A percentile compares a stretch with the other conserved stretches of the same genome.
These are phyloP conservation scores for Inosperma sp. DNA, from an alignment of 768 basidiomycete genomes.

Conservation along the genomic window DNA sequence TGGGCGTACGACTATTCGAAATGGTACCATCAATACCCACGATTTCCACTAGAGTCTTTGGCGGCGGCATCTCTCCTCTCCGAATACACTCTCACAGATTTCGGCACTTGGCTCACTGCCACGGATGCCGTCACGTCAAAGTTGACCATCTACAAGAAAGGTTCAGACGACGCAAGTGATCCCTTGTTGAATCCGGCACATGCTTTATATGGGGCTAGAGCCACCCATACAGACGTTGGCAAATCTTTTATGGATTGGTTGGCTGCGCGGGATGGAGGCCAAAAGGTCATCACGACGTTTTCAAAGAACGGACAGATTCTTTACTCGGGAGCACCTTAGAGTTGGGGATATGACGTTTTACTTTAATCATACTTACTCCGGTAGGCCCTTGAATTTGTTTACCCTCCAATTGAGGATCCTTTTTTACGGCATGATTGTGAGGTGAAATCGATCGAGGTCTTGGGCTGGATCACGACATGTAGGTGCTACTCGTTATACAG, in stretches of 20 bases:
- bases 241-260: slow-evolving; percentile 45
- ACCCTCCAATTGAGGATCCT: too few species aligned
- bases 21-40: slow-evolving; percentile 58
- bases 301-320: slow-evolving; percentile 28
- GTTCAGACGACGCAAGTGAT: slow-evolving; percentile 37
- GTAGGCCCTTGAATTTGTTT: too few species aligned
- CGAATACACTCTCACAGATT: slow-evolving; percentile 54
- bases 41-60: slow-evolving; percentile 47
- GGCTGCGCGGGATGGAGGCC: slow-evolving; percentile 36
- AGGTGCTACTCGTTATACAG: too few species aligned
- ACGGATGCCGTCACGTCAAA: slow-evolving; percentile 26
- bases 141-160: slow-evolving; percentile 39
- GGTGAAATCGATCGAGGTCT: too few species aligned
- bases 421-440: too few species aligned
- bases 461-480: too few species aligned
- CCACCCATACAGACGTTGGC: slow-evolving; percentile 27
- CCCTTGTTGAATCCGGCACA: slow-evolving; percentile 46
- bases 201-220: slow-evolving; percentile 35
- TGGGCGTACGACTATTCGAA: slow-evolving; percentile 49
- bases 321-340: slow-evolving; percentile 27
- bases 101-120: slow-evolving; percentile 46
- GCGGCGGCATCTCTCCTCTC: slow-evolving; percentile 41
- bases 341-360: too few species aligned
- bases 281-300: slow-evolving; percentile 39
- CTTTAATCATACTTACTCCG: too few species aligned